A percentile compares a stretch with the other conserved stretches of the same genome.
Conservation (phyloP, 805 yeast genomes). For the Zygoascus biomembranicola region DNA sequence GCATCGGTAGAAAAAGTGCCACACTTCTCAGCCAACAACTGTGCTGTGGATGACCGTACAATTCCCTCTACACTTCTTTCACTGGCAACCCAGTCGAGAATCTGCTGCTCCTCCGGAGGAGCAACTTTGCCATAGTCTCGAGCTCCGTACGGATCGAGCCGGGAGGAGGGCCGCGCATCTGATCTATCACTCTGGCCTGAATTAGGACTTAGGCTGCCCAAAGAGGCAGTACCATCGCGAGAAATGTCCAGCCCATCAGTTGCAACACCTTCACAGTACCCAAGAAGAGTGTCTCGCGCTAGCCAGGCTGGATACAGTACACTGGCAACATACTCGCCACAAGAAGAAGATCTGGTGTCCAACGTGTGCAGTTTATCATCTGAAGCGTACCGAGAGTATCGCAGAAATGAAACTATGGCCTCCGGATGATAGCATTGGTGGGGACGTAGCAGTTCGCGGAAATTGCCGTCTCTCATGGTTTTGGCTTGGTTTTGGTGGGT, state of each 20-base stretch:
- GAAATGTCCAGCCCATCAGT: constrained; percentile 12
- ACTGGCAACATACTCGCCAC: constrained; percentile 11
- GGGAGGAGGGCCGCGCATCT: constrained; percentile 9
- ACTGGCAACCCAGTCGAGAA: constrained; percentile 13
- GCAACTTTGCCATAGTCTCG: constrained; percentile 9
- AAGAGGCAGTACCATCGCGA: constrained; percentile 5
- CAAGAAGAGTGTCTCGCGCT: constrained; percentile 13
- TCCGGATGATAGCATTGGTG: constrained; percentile 18
- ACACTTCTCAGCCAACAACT: constrained; percentile 15
- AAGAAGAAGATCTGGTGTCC: constrained; percentile 20
- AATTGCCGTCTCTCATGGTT: not conserved
- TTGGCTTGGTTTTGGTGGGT: not conserved
- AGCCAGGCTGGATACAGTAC: constrained; percentile 19
- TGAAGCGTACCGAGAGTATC: constrained; percentile 21
- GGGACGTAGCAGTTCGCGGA: constrained; percentile 12
- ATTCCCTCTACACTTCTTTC: constrained; percentile 16
- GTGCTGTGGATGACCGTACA: constrained; percentile 12
- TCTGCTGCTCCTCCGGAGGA: constrained; percentile 8
- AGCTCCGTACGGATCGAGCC: constrained; percentile 20
- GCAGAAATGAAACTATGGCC: constrained; percentile 21
- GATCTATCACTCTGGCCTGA: not conserved
- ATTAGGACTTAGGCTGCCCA: not conserved
- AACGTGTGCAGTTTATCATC: constrained; percentile 26
- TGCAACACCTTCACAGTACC: constrained; percentile 13
- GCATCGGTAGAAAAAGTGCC: constrained; percentile 4